Evolutionary conservation across 768 basidiomycete species (phyloP).

Genomic region (Phlebiopsis gigantea): DNA sequence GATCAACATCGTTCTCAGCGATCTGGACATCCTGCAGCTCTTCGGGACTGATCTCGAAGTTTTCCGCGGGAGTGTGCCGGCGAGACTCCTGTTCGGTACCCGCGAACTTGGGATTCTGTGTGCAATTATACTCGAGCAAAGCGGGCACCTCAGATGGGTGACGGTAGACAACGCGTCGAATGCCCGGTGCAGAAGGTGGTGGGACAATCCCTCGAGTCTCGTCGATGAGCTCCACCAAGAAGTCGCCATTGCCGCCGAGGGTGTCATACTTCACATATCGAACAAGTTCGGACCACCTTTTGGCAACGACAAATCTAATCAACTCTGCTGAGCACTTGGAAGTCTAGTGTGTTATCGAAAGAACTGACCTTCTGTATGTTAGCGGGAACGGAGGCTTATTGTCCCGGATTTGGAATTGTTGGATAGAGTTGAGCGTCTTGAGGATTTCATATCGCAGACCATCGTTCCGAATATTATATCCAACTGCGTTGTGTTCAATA

Average conservation of each 20-base stretch:
- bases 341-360: neutral
- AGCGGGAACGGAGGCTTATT: neutral
- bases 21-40: no score
- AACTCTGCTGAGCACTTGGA: neutral
- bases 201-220: neutral
- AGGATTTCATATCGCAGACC: slow-evolving; percentile 17
- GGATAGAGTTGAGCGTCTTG: slow-evolving; percentile 19
- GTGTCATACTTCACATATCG: neutral
- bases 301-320: neutral
- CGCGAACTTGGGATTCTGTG: neutral
- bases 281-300: neutral
- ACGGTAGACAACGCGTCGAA: neutral
- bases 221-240: neutral
- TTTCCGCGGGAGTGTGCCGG: neutral
- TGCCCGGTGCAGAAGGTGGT: neutral
- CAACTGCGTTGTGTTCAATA: slow-evolving; percentile 24
- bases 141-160: neutral
- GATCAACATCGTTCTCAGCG: neutral
- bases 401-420: neutral
- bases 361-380: slow-evolving; percentile 1
- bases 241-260: neutral
- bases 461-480: slow-evolving; percentile 24
- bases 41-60: neutral
- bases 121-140: neutral
- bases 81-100: neutral